phyloP scores from a whole-genome alignment of 139 green algal species.

The Chlamydomonas schloesseri region DNA sequence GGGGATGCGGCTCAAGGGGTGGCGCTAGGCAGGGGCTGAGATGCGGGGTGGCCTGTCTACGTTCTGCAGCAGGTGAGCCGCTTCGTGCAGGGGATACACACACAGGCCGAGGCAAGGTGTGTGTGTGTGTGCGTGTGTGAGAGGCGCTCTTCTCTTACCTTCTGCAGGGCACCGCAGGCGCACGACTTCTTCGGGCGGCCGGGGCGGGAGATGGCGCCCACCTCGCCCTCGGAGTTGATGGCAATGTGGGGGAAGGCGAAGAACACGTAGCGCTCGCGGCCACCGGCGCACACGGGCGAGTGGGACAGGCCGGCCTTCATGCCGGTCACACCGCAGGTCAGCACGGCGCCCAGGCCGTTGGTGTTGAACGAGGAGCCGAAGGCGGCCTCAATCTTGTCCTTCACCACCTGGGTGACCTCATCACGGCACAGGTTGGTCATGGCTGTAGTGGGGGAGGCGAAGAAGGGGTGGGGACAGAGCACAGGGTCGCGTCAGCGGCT shows the following conservation, averaged over 20 bases:
- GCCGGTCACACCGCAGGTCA: constrained; percentile 86
- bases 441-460: constrained; percentile 48
- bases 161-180: constrained; percentile 88
- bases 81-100: too few species aligned
- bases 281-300: constrained; percentile 60
- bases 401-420: constrained; percentile 82
- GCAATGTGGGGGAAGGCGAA: constrained; percentile 94
- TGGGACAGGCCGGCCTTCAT: constrained; percentile 70
- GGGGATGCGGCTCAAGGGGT: neutral
- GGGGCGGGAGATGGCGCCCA: constrained; percentile 80
- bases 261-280: constrained; percentile 91
- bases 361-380: constrained; percentile 87
- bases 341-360: constrained; percentile 85
- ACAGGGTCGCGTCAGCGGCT: neutral
- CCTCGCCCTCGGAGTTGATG: constrained; percentile 77
- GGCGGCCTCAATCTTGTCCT: constrained; percentile 81
- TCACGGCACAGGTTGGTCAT: constrained; percentile 92
- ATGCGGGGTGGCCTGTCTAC: too few species aligned
- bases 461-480: neutral
- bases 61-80: too few species aligned
- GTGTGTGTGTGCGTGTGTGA: too few species aligned
- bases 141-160: constrained; percentile 19
- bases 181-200: constrained; percentile 68
- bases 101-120: too few species aligned
- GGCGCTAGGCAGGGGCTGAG: too few species aligned